phyloP scores from a whole-genome alignment of 2,329 filamentous ascomycete genomes.

The Periconia sp. region DNA sequence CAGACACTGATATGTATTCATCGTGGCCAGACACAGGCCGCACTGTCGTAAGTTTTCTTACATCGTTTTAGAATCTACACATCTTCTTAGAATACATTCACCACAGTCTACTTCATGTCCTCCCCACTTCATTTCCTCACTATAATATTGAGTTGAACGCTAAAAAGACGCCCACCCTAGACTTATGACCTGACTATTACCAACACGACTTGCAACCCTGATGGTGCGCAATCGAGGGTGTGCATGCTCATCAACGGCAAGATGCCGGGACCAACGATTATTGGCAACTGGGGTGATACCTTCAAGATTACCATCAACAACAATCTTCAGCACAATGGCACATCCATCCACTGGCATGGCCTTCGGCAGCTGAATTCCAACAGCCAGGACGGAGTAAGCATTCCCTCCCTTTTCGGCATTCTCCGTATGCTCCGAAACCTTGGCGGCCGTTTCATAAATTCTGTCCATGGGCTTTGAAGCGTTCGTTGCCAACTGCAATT shows the following conservation, averaged over 20 bases:
- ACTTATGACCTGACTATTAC: conserved; percentile 46
- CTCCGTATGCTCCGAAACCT: background rate
- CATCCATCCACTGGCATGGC: conserved; percentile 69
- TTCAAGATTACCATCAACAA: conserved; percentile 59
- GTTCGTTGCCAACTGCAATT: too few species aligned
- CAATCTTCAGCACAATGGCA: conserved; percentile 61
- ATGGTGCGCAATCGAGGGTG: conserved; percentile 28
- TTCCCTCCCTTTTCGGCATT: conserved; percentile 22
- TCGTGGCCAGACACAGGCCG: too few species aligned
- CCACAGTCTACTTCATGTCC: too few species aligned
- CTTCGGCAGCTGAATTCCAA: conserved; percentile 62
- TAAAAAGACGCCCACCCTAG: too few species aligned
- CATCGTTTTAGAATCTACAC: too few species aligned
- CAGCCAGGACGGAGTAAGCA: conserved; percentile 59
- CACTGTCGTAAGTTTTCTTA: too few species aligned
- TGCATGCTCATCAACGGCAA: conserved; percentile 53
- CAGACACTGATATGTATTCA: conserved; percentile 49
- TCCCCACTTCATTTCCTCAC: too few species aligned
- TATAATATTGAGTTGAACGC: too few species aligned
- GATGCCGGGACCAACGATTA: conserved; percentile 64
- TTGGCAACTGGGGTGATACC: conserved; percentile 53
- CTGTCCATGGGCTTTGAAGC: too few species aligned
- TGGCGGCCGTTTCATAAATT: too few species aligned
- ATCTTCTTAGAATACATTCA: too few species aligned
- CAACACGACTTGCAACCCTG: conserved; percentile 49